Base-by-base conservation (phyloP, 2,329 filamentous ascomycete genomes). In the Colletotrichum lindemuthianum region DNA sequence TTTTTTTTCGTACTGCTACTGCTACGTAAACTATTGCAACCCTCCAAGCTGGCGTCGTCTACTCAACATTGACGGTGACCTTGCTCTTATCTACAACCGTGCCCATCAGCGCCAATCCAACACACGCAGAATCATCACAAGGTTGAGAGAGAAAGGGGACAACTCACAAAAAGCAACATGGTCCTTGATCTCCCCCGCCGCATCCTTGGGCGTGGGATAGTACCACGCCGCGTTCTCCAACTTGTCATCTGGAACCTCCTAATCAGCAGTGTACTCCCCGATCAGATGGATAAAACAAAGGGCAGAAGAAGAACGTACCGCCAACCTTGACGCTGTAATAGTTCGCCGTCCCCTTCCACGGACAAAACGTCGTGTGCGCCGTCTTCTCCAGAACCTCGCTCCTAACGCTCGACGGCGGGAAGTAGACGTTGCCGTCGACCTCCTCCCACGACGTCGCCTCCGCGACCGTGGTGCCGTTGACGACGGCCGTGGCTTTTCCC, bases 341-440 rank as follows among this genome's bases (percentile, higher is more conserved):
- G 47, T 77, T 82, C 4, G 86, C 85, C 36, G 81, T 77, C 3
- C 86, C 86, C 71, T 88, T 88, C 84, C 85, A 88, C 0, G 81
- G 79, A 60, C 85, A 88, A 52, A 77, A 73, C 0, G 85, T 86
- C 45, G 76, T 77, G 10, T 80, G 78, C 12, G 78, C 74, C 7
- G 83, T 84, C 56, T 67, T 67, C 44, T 71, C 74, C 66, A 87
- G 80, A 67, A 77, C 76, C 59, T 81, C 76, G 39, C 77, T 73
- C 65, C 81, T 77, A 65, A 86, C 72, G 8, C 80, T 73, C 8
- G 77, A 75, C 0, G 79, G 81, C 45, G 82, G 82, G 70, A 85
- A 84, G 71, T 88, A 88, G 65, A 87, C 79, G 72, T 87, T 87
- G 33, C 85, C 85, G 68, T 88, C 86, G 39, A 88, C 84, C 3